Evolutionary conservation across 2,329 filamentous ascomycete species (phyloP), one percentile per base, ranked within the genome.

Genomic region (Microcera coccophila): DNA sequence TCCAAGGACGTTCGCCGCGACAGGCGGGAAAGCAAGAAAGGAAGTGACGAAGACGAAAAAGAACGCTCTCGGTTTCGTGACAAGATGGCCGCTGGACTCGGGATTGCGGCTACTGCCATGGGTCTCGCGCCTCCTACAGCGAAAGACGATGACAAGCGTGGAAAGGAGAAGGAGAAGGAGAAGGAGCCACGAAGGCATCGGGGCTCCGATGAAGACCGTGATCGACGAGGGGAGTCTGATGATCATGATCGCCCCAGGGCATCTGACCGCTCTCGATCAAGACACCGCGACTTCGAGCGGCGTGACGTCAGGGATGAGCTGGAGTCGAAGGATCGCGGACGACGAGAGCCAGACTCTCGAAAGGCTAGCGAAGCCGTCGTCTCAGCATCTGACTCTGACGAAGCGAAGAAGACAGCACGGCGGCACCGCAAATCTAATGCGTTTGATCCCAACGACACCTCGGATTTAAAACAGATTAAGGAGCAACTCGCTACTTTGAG

Each of bases 361-460:
- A 65, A 64, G 16, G 62, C 55, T 14, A 64, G 61, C 26, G 68
- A 72, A 16, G 57, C 55, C n/a, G 46, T 54, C 18, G 45, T 57
- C 32, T 56, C 66, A 44, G 41, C 66, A 49, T 60, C 73, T 3
- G 62, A 66, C 42, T 74, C 73, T 0, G 69, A 73, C 19, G 64
- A 71, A 28, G 61, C 55, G n/a, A 68, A 65, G 41, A 59, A 61
- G 37, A 47, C 60, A 8, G 62, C 63, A 15, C 68, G 73, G 32
- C 67, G 68, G 5, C 56, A 56, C 18, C 66, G 65, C 14, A 53
- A 61, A 26, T 64, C 72, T 1, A 59, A 62, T 32, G 65, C 63
- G 2, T 81, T 81, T 47, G 67, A 78, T 44, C 76, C 76, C 5
- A 79, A 73, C 20, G 71, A 81, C 49, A 67, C 74, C 3, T 68